Conservation (phyloP, 2,329 filamentous ascomycete genomes). For the Corniculantispora saksenae region DNA sequence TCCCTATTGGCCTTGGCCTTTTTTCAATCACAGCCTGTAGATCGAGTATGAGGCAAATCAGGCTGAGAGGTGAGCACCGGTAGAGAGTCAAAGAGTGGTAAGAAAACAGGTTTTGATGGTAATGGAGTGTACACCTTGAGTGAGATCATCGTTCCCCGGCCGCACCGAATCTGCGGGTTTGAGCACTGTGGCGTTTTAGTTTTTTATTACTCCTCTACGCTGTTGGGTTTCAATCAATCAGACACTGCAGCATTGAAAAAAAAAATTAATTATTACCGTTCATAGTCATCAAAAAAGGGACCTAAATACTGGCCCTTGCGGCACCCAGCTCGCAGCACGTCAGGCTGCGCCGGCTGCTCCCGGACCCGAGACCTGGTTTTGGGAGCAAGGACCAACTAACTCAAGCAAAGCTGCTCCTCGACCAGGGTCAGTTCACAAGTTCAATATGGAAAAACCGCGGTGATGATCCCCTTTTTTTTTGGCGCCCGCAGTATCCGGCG, state of each 20-base stretch:
- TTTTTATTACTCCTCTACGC: not conserved
- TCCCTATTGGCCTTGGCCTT: no score
- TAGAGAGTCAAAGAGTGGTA: not conserved
- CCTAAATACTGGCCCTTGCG: not conserved
- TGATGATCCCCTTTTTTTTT: not conserved
- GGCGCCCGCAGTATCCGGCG: no score
- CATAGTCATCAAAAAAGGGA: not conserved
- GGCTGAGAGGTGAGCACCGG: no score
- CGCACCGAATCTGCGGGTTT: not conserved
- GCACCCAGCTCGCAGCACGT: not conserved
- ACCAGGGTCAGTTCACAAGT: no score
- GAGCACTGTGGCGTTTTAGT: not conserved
- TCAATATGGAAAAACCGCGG: no score
- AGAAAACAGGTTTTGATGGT: not conserved
- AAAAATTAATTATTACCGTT: not conserved
- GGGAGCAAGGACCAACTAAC: not conserved
- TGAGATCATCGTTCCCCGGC: not conserved
- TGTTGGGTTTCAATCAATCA: not conserved
- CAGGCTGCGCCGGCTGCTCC: constrained; percentile 1
- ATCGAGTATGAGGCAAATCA: no score
- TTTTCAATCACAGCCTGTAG: no score
- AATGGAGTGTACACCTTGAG: not conserved
- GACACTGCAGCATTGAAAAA: no score
- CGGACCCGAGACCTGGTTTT: not conserved
- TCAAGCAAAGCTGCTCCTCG: no score